These are phyloP conservation scores for Fusarium irregulare DNA, from an alignment of 2,329 filamentous ascomycete genomes.

Conservation along the genomic window DNA sequence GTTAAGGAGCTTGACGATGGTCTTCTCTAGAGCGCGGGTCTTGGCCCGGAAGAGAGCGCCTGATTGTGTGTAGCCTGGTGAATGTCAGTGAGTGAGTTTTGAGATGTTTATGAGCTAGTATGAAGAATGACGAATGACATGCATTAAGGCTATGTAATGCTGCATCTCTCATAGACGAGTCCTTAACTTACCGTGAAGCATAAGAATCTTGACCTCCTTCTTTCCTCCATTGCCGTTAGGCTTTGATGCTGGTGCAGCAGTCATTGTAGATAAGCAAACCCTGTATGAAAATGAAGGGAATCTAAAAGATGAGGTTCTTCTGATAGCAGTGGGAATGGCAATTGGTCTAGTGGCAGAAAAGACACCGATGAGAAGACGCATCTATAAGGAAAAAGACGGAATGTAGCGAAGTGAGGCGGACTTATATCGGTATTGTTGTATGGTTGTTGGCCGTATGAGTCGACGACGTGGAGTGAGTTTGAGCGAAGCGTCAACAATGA, in stretches of 20 bases:
- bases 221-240: slow-evolving; percentile 53
- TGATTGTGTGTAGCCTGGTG: slow-evolving; percentile 86
- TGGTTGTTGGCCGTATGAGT: slow-evolving; percentile 37
- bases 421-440: slow-evolving; percentile 2
- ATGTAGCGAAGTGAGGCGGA: slow-evolving; percentile 1
- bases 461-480: slow-evolving; percentile 25
- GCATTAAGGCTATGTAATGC: neutral
- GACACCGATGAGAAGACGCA: slow-evolving; percentile 31
- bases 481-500: slow-evolving; percentile 36
- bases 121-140: neutral
- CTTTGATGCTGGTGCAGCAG: slow-evolving; percentile 39
- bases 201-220: slow-evolving; percentile 73
- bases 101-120: neutral
- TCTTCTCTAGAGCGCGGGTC: slow-evolving; percentile 86
- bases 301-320: slow-evolving; percentile 16
- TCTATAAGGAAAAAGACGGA: slow-evolving; percentile 28
- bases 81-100: slow-evolving; percentile 18
- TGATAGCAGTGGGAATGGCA: slow-evolving; percentile 16
- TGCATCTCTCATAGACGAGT: neutral
- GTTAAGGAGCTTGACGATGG: slow-evolving; percentile 77
- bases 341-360: slow-evolving; percentile 34
- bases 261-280: slow-evolving; percentile 44
- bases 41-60: slow-evolving; percentile 87
- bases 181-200: slow-evolving; percentile 73
- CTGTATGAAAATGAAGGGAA: slow-evolving; percentile 8